Evolutionary conservation across 2,329 filamentous ascomycete genomes (phyloP), one percentile per base, ranked within the genome.

Genomic region (Tricladium varicosporioides): DNA sequence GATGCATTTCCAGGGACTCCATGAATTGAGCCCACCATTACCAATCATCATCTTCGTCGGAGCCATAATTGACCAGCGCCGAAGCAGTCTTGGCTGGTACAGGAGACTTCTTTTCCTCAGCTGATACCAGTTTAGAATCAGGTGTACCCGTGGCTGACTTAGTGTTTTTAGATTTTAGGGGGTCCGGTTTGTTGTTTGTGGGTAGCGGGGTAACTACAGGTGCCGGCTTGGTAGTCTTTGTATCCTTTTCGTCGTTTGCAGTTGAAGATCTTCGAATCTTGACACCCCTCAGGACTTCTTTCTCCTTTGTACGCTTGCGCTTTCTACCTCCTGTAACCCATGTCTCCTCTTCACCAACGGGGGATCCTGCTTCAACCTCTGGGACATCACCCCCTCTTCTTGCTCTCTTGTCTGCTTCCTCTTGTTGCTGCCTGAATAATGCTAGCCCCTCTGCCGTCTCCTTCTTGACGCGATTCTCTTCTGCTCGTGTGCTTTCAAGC

Each of bases 401-500:
- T 1, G 66, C 65, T 54, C 69, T 70, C 51, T 65, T 70, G 60
- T 67, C 67, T 36, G 57, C 65, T 56, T 65, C 72, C 58, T 71
- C 71, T 72, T 82, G 81, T 65, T 75, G 74, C 68, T 76, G 73
- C 53, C 83, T 74, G 65, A 88, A 88, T 27, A 73, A 73, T 62
- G 74, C 75, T 15, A 88, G 69, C 5, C 82, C 78, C 19, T 81
- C 78, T 65, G 84, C 80, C 42, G 78, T 81, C 74, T 87, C 84
- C 27, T 73, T 72, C 62, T 75, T 74, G 51, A 80, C 72, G 46
- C 76, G 70, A 59, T 81, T 81, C 69, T 86, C 84, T 64, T 83
- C 83, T 5, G 69, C 72, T 36, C 78, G 71, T 67, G 76, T 75
- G 53, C 74, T 73, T 51, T 76, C 78, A 49, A 75, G 66, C 42